Base-by-base conservation (phyloP, 1,139 yeast genomes). In the Kodamaea arcana region DNA sequence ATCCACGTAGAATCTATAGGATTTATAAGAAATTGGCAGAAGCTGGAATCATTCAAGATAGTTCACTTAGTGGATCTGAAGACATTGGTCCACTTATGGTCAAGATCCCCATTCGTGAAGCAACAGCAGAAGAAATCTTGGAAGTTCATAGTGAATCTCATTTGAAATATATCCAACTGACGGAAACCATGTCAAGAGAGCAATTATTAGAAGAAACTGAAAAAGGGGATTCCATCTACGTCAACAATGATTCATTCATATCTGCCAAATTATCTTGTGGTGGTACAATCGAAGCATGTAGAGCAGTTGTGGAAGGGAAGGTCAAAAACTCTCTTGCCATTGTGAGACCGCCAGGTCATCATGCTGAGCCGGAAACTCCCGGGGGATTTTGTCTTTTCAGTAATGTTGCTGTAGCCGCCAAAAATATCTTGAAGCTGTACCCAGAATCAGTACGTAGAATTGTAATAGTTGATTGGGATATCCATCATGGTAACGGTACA, bases 301-400 rank as follows among this genome's bases (percentile, higher is more conserved):
- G 80, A 47, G 96, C 97, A 0, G 98, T 94, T 14, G 83, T 92
- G 9, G 97, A 90, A 56, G 95, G 96, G 1, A 67, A 72, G 39
- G 97, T 90, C 21, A 88, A 88, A 53, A 94, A 94, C 55, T 83
- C 97, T 0, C 57, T 94, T 38, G 99, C 98, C 0, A 86, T 94
- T 11, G 96, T 94, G 11, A 76, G 99, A 45, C 99, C 99, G 1
- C 99, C 99, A 0, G 99, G 99, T 2, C 99, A 94, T 61, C 99
- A 94, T 55, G 97, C 98, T 1, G 99, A 94, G 53, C 97, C 99
- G 1, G 94, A 87, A 43, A 69, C 88, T 14, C 95, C 98, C 0
- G 97, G 96, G 29, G 99, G 99, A 16, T 94, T 94, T 57, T 94
- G 98, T 60, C 65, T 94, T 34, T 94, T 94, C 56, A 84, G 95